Base-by-base conservation (phyloP, 176 grass and related monocot genomes). In the Cenchrus fungigraminus region DNA sequence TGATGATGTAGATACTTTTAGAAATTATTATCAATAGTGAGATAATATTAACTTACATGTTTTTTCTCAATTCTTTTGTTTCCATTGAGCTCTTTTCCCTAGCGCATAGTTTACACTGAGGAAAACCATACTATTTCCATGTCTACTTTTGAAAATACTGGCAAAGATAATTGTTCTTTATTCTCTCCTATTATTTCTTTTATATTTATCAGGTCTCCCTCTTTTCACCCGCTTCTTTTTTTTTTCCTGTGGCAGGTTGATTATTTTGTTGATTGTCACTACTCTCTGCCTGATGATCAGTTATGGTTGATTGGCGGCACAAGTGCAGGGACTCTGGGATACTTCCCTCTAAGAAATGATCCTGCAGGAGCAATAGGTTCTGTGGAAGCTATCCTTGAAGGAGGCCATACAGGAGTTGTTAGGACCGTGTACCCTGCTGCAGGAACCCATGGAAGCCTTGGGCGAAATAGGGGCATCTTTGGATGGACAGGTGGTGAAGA, bases 401-500 rank as follows among this genome's bases (percentile, higher is more conserved):
- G 89, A 74, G 96, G 93, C 65, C 96, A 98, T 76, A 78, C 62
- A n/a, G 91, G 81, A 44, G 91, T 98, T 22, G 88, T 98, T 17
- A 90, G 96, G 86, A 94, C 73, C 9, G 65, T 98, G 25, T 80
- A 87, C 52, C 89, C 91, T 29, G 84, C 84, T 74, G 51, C 84
- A 74, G 68, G 76, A 64, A 86, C 64, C 83, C 82, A 77, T 57
- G 6, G 61, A 55, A 73, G 78, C 60, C 75, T 90, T 55, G 84
- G 77, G 2, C 66, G 79, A 57, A 78, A 55, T 74, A 92, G 62
- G 75, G 89, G 89, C 19, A 91, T 98, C 64, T 98, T 94, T 90
- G 89, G 91, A 86, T 98, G 93, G 96, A 95, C 96, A 70, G 96
- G 96, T 66, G 93, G 93, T 4, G 96, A 98, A 71, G 96, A 98